Evolutionary conservation across 495 filamentous ascomycete species (phyloP).

Genomic region (Aspergillus taichungensis): DNA sequence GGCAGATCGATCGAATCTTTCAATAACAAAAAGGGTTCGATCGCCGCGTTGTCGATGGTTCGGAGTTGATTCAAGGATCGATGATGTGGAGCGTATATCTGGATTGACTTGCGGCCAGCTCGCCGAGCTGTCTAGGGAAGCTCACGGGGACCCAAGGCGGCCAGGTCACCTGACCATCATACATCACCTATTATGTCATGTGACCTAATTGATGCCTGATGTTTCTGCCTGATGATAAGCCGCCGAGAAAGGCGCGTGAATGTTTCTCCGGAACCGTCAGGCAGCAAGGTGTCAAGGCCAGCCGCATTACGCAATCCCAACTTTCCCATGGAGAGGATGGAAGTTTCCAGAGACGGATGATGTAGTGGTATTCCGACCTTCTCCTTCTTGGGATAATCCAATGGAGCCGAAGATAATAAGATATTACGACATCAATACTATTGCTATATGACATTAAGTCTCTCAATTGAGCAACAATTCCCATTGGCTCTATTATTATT

Average conservation of each 20-base stretch:
- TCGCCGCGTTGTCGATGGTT: too few relatives aligned
- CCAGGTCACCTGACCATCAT: constrained; percentile 22
- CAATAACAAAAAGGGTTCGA: too few relatives aligned
- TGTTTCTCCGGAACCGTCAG: constrained; percentile 11
- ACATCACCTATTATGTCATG: constrained; percentile 9
- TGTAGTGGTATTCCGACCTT: too few relatives aligned
- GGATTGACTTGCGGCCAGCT: constrained; percentile 8
- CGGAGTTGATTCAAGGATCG: not conserved
- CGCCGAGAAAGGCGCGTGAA: constrained; percentile 4
- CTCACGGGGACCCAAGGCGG: constrained; percentile 13
- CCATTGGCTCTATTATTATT: too few relatives aligned
- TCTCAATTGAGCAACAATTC: too few relatives aligned
- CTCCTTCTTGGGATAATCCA: too few relatives aligned
- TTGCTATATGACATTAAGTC: too few relatives aligned
- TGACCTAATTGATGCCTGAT: constrained; percentile 12
- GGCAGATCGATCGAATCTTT: not conserved
- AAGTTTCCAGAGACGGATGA: constrained; percentile 4
- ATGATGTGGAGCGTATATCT: constrained; percentile 7
- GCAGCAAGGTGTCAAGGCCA: constrained; percentile 10
- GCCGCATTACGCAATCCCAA: constrained; percentile 10
- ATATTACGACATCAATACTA: too few relatives aligned
- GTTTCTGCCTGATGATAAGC: constrained; percentile 2
- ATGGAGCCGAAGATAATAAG: too few relatives aligned
- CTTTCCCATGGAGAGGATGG: not conserved
- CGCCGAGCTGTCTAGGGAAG: constrained; percentile 23